phyloP scores from a whole-genome alignment of 1,139 yeast genomes.

The Lodderomyces oxycetoniae region DNA sequence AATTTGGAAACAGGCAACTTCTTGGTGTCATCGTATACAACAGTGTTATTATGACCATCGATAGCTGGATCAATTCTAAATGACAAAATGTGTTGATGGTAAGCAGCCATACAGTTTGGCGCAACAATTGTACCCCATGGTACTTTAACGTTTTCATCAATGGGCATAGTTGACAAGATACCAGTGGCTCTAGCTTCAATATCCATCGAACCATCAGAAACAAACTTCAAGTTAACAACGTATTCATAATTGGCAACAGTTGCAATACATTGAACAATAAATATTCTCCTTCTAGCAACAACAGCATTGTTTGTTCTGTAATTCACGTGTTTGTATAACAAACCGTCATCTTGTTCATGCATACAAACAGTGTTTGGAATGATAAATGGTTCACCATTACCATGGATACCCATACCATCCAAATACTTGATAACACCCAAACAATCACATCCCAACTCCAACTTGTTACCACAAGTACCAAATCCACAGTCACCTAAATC shows the following conservation, averaged over 20 bases:
- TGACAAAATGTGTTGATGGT: conserved; percentile 82
- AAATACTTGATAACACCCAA: conserved; percentile 80
- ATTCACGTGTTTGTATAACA: conserved; percentile 79
- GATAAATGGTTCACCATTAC: conserved; percentile 60
- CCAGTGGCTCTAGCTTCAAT: conserved; percentile 89
- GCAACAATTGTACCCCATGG: conserved; percentile 85
- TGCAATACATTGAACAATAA: conserved; percentile 79
- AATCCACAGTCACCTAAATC: conserved; percentile 92
- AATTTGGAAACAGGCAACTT: conserved; percentile 55
- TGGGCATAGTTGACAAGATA: conserved; percentile 78
- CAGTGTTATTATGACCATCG: conserved; percentile 80
- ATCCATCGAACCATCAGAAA: conserved; percentile 78
- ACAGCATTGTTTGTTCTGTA: conserved; percentile 71
- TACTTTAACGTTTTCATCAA: conserved; percentile 67
- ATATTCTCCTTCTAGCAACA: conserved; percentile 81
- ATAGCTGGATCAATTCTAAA: conserved; percentile 85
- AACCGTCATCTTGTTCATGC: conserved; percentile 81
- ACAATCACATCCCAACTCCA: conserved; percentile 83
- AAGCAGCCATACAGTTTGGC: conserved; percentile 83
- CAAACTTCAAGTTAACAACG: conserved; percentile 70
- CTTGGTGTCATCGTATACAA: conserved; percentile 69
- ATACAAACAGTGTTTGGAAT: conserved; percentile 76
- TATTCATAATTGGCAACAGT: conserved; percentile 92
- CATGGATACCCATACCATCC: conserved; percentile 59
- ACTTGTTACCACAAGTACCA: conserved; percentile 72